Percentiles rank a stretch among this genome's conserved stretches.
Evolutionary conservation across 2,329 filamentous ascomycete genomes (phyloP).

Genomic region (Ophiostoma ulmi): DNA sequence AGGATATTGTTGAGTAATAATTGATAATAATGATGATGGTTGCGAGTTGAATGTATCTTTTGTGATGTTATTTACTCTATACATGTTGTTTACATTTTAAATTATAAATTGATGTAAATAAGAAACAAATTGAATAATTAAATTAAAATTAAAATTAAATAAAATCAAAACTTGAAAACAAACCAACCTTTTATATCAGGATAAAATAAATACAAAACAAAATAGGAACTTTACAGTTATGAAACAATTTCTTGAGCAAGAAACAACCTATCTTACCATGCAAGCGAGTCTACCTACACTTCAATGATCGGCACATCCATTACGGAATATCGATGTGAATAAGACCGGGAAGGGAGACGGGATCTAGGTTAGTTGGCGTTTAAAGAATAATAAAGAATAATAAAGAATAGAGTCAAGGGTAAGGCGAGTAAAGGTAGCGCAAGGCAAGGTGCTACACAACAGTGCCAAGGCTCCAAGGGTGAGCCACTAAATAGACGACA

Average conservation of each 20-base stretch:
- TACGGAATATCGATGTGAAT: not conserved
- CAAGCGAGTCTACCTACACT: too few relatives aligned
- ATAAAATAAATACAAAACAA: not conserved
- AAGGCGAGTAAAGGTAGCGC: not conserved
- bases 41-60: not conserved
- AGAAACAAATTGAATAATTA: not conserved
- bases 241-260: not conserved
- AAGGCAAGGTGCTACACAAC: not conserved
- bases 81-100: not conserved
- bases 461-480: not conserved
- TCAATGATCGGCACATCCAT: not conserved
- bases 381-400: too few relatives aligned
- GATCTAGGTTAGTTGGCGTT: not conserved
- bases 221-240: not conserved
- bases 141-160: not conserved
- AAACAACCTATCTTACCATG: not conserved
- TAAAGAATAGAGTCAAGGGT: not conserved
- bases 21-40: too few relatives aligned
- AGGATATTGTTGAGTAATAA: too few relatives aligned
- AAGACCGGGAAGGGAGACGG: constrained; percentile 9
- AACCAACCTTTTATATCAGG: too few relatives aligned
- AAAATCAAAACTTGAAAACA: not conserved
- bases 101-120: not conserved
- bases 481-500: not conserved
- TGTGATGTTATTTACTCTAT: not conserved